Evolutionary conservation across 2,329 filamentous ascomycete genomes (phyloP).

Genomic region (Aspergillus clavatus): DNA sequence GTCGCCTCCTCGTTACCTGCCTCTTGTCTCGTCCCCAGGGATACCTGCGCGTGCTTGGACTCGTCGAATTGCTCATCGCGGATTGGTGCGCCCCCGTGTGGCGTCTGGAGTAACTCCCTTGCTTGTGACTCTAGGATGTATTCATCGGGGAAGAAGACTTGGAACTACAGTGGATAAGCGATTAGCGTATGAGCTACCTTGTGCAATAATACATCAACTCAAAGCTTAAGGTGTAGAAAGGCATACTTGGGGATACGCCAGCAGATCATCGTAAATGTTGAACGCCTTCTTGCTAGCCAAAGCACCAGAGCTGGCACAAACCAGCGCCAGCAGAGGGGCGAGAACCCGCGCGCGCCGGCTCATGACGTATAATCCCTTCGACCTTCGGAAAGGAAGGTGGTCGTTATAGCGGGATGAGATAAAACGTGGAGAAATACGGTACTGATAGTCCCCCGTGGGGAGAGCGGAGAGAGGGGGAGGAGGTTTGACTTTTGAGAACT

Average conservation of each 20-base stretch:
- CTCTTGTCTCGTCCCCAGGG: conserved; percentile 16
- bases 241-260: conserved; percentile 78
- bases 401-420: too few relatives aligned
- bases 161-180: conserved; percentile 57
- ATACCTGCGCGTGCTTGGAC: conserved; percentile 24
- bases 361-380: conserved; percentile 22
- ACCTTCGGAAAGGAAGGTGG: too few relatives aligned
- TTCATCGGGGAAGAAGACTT: conserved; percentile 68
- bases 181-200: neutral
- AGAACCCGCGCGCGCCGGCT: conserved; percentile 18
- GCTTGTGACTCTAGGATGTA: conserved; percentile 70
- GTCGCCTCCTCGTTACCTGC: conserved; percentile 56
- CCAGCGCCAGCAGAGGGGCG: conserved; percentile 29
- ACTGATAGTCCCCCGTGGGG: neutral
- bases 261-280: conserved; percentile 81
- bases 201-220: neutral
- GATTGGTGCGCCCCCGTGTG: conserved; percentile 15
- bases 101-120: conserved; percentile 47
- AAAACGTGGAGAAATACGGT: conserved; percentile 8
- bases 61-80: conserved; percentile 9
- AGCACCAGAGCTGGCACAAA: conserved; percentile 30
- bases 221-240: neutral
- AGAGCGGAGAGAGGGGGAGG: too few relatives aligned
- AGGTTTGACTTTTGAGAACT: too few relatives aligned
- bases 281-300: conserved; percentile 59